Evolutionary conservation across 225 moss, liverwort and hornwort genomes (phyloP), one percentile per base, ranked within the genome.

Genomic region (Ulota crispa): DNA sequence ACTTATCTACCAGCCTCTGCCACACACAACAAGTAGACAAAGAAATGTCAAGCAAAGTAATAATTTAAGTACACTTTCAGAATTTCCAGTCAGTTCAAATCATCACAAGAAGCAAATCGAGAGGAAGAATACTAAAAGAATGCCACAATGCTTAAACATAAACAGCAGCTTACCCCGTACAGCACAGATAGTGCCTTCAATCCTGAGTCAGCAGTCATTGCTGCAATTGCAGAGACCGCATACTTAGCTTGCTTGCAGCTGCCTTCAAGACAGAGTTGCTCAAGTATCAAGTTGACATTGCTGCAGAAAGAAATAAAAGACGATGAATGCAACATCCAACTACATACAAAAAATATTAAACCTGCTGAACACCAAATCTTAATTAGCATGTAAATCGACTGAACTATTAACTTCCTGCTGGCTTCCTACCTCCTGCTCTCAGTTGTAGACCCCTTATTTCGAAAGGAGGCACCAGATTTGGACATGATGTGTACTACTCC

Each of bases 401-500:
- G 45, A 27, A 78, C 13, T 9, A 50, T 19, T 13, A 19, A 75
- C 67, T 75, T 75, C 59, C 68, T 32, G 57, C 54, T 67, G 42
- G 37, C 28, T 72, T 72, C 72, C 21, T 87, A 94, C 95, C 95
- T 99, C 81, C 89, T 87, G 67, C 82, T 83, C 70, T 86, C 92
- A 62, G 86, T 85, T 42, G 86, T 83, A 64, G 86, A 75, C 60
- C 92, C 94, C 77, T 90, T 92, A 52, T 92, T 95, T 57, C 98
- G 92, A 59, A 99, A 94, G 8, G 89, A 91, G 74, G 92, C 89
- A 76, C 99, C 99, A 80, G 92, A 94, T 81, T 99, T 99, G n/a
- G 99, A 92, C 71, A 99, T 85, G 41, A 99, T 87, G 73, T 99
- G 99, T 23, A 99, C 99, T 41, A 93, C 96, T 56, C 96, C 96